Evolutionary conservation across 2,329 filamentous ascomycete species (phyloP).

Genomic region (Phialophora chinensis): DNA sequence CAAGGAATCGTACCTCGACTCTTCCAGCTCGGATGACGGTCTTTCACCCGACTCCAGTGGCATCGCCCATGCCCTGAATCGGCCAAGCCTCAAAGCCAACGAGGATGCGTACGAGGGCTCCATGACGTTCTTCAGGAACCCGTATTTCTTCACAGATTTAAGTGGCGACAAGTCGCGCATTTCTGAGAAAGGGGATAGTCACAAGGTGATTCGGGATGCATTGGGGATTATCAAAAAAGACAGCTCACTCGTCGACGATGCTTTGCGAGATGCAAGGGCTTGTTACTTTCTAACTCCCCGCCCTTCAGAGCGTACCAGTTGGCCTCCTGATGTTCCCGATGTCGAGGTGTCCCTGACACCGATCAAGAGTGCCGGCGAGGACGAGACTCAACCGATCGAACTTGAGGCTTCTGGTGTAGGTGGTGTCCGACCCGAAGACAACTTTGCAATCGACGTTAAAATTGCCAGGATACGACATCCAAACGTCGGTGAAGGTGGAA

Average conservation of each 20-base stretch:
- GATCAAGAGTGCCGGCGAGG: constrained; percentile 33
- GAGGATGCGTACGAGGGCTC: constrained; percentile 63
- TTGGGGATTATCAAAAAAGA: constrained; percentile 25
- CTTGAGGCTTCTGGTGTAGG: constrained; percentile 45
- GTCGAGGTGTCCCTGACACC: constrained; percentile 33
- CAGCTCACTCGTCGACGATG: constrained; percentile 23
- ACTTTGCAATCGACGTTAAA: constrained; percentile 45
- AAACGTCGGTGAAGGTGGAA: constrained; percentile 6
- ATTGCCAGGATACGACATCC: constrained; percentile 21
- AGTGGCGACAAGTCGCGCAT: constrained; percentile 45
- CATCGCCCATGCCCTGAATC: constrained; percentile 54
- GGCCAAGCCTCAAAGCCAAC: constrained; percentile 56
- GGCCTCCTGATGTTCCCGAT: constrained; percentile 15
- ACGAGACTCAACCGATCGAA: constrained; percentile 39
- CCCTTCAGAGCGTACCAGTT: not conserved
- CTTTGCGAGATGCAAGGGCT: constrained; percentile 32
- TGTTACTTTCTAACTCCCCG: constrained; percentile 34
- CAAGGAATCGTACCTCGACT: constrained; percentile 54
- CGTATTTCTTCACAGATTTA: constrained; percentile 79
- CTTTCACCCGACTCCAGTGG: constrained; percentile 56
- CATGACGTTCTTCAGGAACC: constrained; percentile 83
- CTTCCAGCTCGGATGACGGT: constrained; percentile 55
- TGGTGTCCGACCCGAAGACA: constrained; percentile 44
- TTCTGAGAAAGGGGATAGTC: constrained; percentile 21
- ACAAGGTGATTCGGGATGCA: constrained; percentile 15